Conservation (phyloP, 352 stramenopile genomes). For the Globisporangium rhizosaccharum region DNA sequence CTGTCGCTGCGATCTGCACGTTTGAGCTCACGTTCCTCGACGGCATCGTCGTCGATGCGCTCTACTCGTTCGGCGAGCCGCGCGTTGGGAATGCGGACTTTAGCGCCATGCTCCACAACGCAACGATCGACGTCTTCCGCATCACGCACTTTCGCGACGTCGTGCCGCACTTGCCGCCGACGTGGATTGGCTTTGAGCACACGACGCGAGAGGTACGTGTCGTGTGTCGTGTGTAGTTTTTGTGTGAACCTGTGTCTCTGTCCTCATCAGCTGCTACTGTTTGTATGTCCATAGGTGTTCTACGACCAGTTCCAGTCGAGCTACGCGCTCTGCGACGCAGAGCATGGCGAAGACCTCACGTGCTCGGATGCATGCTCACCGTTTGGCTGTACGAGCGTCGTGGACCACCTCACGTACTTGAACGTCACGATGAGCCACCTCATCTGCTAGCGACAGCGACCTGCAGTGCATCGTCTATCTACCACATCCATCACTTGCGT, state of each 20-base stretch:
- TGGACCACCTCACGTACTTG: conserved; percentile 83
- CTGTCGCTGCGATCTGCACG: conserved; percentile 62
- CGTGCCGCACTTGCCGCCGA: conserved; percentile 71
- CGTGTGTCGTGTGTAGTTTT: neutral
- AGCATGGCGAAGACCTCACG: conserved; percentile 52
- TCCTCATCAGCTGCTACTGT: neutral
- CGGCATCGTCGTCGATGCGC: conserved; percentile 37
- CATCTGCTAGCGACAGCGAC: conserved; percentile 37
- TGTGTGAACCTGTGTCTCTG: neutral
- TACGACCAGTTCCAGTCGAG: conserved; percentile 72
- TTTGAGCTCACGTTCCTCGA: conserved; percentile 70
- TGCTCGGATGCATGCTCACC: conserved; percentile 73
- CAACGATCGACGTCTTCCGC: conserved; percentile 57
- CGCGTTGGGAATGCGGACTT: conserved; percentile 72
- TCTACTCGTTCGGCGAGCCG: conserved; percentile 80
- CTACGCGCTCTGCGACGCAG: conserved; percentile 53
- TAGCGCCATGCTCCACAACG: conserved; percentile 39
- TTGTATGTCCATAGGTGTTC: conserved; percentile 43
- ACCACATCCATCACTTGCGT: too few relatives aligned
- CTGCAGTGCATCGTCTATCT: too few relatives aligned
- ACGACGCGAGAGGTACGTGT: conserved; percentile 56
- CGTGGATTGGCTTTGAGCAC: conserved; percentile 74
- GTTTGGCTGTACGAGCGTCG: conserved; percentile 74
- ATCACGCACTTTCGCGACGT: conserved; percentile 76
- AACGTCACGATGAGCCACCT: conserved; percentile 88